These are phyloP conservation scores for Vitis hybrid DNA, from an alignment of 177 flowering plant species.

Conservation along the genomic window DNA sequence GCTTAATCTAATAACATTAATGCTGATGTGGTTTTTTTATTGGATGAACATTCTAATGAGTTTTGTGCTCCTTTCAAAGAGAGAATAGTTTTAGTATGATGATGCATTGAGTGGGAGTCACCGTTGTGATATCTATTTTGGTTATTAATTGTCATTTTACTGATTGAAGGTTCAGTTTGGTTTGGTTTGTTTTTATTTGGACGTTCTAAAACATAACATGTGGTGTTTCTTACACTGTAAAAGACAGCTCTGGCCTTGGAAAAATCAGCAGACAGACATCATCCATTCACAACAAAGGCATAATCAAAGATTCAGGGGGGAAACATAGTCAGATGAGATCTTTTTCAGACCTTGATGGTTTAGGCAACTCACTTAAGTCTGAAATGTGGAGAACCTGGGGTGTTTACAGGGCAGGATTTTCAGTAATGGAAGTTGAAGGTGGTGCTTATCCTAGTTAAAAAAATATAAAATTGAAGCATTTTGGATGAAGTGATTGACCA, in stretches of 20 bases:
- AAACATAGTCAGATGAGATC: conserved; percentile 15
- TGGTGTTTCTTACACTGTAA: conserved; percentile 28
- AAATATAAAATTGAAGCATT: neutral
- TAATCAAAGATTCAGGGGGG: conserved; percentile 6
- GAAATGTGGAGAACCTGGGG: conserved; percentile 70
- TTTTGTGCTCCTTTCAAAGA: no score
- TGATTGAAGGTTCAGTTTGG: neutral
- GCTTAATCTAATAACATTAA: no score
- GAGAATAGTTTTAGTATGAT: no score
- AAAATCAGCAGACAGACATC: conserved; percentile 24
- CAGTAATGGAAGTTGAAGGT: conserved; percentile 58
- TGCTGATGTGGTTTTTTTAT: no score
- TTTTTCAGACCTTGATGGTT: conserved; percentile 19
- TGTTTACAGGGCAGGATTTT: conserved; percentile 44
- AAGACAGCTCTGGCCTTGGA: conserved; percentile 48
- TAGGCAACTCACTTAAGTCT: conserved; percentile 29
- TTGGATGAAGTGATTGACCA: neutral
- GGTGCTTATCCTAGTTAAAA: neutral
- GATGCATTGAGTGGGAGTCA: neutral
- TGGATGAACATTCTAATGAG: no score
- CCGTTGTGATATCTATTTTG: neutral
- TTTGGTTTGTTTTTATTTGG: conserved; percentile 8
- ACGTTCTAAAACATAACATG: conserved; percentile 19
- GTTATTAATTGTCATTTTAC: neutral
- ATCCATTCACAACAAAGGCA: conserved; percentile 14